A percentile compares a stretch with the other conserved stretches of the same genome.
These are phyloP conservation scores for Cyberlindnera saturnus DNA, from an alignment of 805 yeast genomes.

Conservation along the genomic window DNA sequence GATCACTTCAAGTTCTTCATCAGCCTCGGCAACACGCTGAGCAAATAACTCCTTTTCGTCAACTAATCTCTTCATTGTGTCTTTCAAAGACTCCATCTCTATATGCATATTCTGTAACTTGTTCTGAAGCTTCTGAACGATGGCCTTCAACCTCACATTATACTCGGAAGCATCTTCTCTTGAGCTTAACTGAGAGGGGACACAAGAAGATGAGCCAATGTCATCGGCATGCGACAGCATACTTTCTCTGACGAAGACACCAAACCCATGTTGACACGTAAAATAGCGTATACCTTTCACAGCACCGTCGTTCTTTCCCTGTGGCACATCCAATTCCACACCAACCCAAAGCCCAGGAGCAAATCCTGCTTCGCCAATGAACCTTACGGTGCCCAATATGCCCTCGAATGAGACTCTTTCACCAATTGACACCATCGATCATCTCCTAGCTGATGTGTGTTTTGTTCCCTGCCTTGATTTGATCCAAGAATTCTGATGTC, in stretches of 20 bases:
- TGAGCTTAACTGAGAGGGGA: neutral
- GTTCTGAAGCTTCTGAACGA: constrained; percentile 39
- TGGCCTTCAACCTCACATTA: constrained; percentile 18
- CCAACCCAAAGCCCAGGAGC: constrained; percentile 77
- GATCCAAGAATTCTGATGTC: neutral
- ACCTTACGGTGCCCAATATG: constrained; percentile 40
- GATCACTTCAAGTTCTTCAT: constrained; percentile 27
- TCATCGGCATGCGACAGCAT: constrained; percentile 17
- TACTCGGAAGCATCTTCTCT: neutral
- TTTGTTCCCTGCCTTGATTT: neutral
- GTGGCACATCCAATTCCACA: constrained; percentile 65
- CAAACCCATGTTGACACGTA: constrained; percentile 45
- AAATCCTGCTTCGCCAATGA: constrained; percentile 48
- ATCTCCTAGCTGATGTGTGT: neutral
- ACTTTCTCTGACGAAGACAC: constrained; percentile 44
- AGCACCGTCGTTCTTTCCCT: constrained; percentile 78
- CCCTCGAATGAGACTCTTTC: constrained; percentile 13
- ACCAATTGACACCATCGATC: constrained; percentile 11
- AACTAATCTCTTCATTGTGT: constrained; percentile 22
- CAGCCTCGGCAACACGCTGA: constrained; percentile 9
- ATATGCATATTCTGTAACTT: constrained; percentile 33
- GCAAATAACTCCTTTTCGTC: constrained; percentile 26
- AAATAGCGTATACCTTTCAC: constrained; percentile 59
- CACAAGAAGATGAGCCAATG: neutral
- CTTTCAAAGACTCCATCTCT: constrained; percentile 25